Percentiles rank a stretch among this genome's conserved stretches.
phyloP scores from a whole-genome alignment of 2,329 filamentous ascomycete genomes.

The Xylaria digitata region DNA sequence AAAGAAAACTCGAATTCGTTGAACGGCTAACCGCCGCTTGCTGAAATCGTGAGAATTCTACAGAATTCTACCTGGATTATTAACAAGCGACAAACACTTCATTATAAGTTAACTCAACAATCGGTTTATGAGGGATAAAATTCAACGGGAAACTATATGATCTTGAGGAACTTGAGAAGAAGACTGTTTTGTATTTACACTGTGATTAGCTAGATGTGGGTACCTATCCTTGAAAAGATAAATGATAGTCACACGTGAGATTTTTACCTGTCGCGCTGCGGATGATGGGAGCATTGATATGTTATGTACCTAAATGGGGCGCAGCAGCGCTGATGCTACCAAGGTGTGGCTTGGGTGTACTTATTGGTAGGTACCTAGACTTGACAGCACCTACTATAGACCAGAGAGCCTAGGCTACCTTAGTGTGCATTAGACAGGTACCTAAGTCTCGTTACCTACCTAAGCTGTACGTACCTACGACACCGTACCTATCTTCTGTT shows the following conservation, averaged over 20 bases:
- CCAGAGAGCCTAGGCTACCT: too few species aligned
- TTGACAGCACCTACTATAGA: too few species aligned
- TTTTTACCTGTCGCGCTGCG: too few species aligned
- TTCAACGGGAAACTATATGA: neutral
- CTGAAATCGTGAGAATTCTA: constrained; percentile 32
- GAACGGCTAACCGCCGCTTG: constrained; percentile 32
- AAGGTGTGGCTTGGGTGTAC: too few species aligned
- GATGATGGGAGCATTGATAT: too few species aligned
- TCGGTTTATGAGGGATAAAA: neutral
- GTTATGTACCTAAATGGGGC: too few species aligned
- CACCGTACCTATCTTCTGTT: neutral
- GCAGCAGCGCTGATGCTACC: too few species aligned
- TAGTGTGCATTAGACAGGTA: neutral
- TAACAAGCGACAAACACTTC: constrained; percentile 6
- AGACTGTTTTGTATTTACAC: neutral
- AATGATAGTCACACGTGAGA: too few species aligned
- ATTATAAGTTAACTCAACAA: neutral
- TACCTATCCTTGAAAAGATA: too few species aligned
- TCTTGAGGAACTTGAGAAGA: neutral
- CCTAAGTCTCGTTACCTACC: neutral
- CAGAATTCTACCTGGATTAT: neutral
- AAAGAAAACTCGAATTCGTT: constrained; percentile 25
- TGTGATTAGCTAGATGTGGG: too few species aligned
- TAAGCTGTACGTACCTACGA: neutral
- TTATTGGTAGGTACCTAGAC: too few species aligned